Conservation (phyloP, 495 filamentous ascomycete species). For the Lineolata rhizophorae region DNA sequence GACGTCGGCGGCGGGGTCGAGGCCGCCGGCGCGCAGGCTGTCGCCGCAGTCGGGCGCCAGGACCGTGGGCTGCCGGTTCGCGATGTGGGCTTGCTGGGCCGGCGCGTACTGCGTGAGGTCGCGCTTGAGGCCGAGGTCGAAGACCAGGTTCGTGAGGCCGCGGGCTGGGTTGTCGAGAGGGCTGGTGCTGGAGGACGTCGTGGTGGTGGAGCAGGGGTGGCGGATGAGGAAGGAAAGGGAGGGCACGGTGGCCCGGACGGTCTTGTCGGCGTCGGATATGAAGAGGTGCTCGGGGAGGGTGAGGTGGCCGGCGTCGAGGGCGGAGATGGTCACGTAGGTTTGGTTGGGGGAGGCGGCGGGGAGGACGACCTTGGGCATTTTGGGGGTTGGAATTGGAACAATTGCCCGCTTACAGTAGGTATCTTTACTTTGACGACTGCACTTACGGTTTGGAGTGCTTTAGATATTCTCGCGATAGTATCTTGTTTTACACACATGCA, state of each 20-base stretch:
- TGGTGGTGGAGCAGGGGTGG: no score
- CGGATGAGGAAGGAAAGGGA: slow-evolving; percentile 21
- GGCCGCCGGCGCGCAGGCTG: slow-evolving; percentile 15
- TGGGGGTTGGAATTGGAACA: no score
- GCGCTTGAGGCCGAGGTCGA: slow-evolving; percentile 27
- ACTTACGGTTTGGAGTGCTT: no score
- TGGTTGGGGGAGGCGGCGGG: not conserved
- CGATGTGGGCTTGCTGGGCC: slow-evolving; percentile 19
- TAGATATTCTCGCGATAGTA: no score
- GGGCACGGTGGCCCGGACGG: slow-evolving; percentile 14
- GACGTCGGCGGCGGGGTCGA: slow-evolving; percentile 14
- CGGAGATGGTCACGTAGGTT: slow-evolving; percentile 1
- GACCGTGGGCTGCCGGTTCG: slow-evolving; percentile 18
- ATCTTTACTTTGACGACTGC: no score
- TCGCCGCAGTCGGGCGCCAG: slow-evolving; percentile 18
- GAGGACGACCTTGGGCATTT: no score
- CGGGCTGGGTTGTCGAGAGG: no score
- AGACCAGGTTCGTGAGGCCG: slow-evolving; percentile 16
- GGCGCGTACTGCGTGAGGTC: slow-evolving; percentile 19
- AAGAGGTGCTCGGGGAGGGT: slow-evolving; percentile 20
- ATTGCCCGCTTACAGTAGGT: no score
- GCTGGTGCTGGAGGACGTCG: no score
- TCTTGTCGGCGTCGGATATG: slow-evolving; percentile 15
- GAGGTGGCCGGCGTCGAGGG: slow-evolving; percentile 2
- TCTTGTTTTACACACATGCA: no score